Evolutionary conservation across 805 yeast genomes (phyloP), one percentile per base, ranked within the genome.

Genomic region (Candida hispaniensis): DNA sequence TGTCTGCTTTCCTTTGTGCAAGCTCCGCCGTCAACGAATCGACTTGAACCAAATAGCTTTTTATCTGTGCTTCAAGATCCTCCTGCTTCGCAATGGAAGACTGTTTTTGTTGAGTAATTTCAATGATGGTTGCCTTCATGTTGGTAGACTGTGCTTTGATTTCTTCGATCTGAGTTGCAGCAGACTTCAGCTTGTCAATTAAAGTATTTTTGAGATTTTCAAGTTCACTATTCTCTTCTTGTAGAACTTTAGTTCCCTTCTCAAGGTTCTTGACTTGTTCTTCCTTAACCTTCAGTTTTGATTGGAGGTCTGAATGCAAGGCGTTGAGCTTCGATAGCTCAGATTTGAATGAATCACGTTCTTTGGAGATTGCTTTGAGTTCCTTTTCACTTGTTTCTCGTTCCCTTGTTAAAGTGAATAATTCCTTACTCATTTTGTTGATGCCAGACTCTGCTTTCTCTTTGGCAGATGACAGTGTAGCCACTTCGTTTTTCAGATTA

Each of bases 391-490:
- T 47, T 0, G 67, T 66, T 2, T 68, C 72, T 40, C 75, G 75
- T 19, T 72, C 73, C 38, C 70, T 71, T 0, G 73, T 66, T 26
- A 83, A 59, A 30, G 68, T 68, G 54, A 82, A 70, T 18, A 86
- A 59, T 44, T 86, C 97, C 23, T 88, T 63, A 38, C 77, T 79
- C 94, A 86, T 80, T 46, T 83, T 85, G 51, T 85, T 85, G 34
- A 86, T 76, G 4, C 94, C 96, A 41, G 73, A 76, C 48, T 86
- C 95, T 1, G 88, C 79, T 44, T 69, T 75, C 15, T 64, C 63
- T 46, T 73, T 77, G 8, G 66, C 68, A 6, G 52, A 54, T 26
- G 58, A 63, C 6, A 59, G 38, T 2, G 49, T 41, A 4, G 49
- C 50, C 10, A 66, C 45, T 40, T 62, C 61, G 3, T 41, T 40